Evolutionary conservation across 805 yeast genomes (phyloP), one percentile per base, ranked within the genome.

Genomic region (Tetrapisispora taiwanensis): DNA sequence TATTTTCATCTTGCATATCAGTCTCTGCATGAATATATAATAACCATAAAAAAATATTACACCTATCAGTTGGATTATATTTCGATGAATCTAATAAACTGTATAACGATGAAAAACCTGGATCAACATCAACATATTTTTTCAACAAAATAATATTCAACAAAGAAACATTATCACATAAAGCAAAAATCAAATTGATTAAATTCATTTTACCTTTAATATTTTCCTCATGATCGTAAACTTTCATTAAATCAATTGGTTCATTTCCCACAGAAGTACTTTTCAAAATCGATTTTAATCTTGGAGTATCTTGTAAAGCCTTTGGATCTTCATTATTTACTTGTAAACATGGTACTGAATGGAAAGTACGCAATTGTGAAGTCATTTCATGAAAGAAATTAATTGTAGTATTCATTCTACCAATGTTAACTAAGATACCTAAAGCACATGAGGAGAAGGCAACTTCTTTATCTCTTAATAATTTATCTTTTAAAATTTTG

Each of bases 361-460:
- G 97, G 59, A 84, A 90, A 0, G 97, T 89, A 56, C 98, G 73
- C 49, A 90, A 71, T 52, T 88, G 90, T 0, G 95, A 86, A 53
- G 87, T 81, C 97, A 90, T 90, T 57, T 88, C 97, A 19, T 94
- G 86, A 45, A 87, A 95, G 59, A 90, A 84, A 65, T 90, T 90
- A 42, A 90, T 81, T 2, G 97, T 90, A 2, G 98, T 90, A 67
- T 90, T 90, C 79, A 90, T 78, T 49, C 97, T 72, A 9, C 97
- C 97, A 44, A 89, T 78, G 58, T 90, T 90, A 15, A 90, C 97
- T 48, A 90, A 69, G 32, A 90, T 65, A 51, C 95, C 87, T 30
- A 87, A 81, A 72, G 86, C 78, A 44, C 86, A 82, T 18, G 85
- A 84, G 15, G 86, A 77, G 33, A 78, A 68, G 1, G 86, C 84